These are phyloP conservation scores for Apodospora peruviana DNA, from an alignment of 495 filamentous ascomycete species.

Conservation along the genomic window DNA sequence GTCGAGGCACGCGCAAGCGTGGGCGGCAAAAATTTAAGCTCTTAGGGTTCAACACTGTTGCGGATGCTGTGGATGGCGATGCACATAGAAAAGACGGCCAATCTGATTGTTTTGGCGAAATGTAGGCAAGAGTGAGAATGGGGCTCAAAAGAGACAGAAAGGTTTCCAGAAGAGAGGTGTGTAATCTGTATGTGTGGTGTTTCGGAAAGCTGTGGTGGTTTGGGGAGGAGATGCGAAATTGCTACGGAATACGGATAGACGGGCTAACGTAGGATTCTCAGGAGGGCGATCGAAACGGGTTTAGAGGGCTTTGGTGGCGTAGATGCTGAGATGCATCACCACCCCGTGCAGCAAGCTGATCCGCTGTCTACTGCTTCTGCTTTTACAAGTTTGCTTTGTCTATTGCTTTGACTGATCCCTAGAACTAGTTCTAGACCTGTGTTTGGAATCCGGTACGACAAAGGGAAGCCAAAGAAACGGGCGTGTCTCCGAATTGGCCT, in stretches of 20 bases:
- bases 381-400: too few species aligned
- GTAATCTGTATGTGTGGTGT: not conserved
- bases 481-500: constrained; percentile 2
- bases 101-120: not conserved
- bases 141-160: not conserved
- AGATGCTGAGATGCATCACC: too few species aligned
- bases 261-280: constrained; percentile 20
- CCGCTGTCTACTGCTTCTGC: too few species aligned
- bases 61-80: too few species aligned
- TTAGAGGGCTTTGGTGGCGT: constrained; percentile 22
- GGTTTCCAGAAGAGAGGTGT: not conserved
- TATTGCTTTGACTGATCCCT: too few species aligned
- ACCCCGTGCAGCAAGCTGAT: too few species aligned
- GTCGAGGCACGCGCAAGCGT: constrained; percentile 4
- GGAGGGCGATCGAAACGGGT: constrained; percentile 23
- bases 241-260: not conserved
- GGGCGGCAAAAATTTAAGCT: constrained; percentile 1
- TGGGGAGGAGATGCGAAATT: not conserved
- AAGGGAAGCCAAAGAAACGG: not conserved
- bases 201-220: not conserved
- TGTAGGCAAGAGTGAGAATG: not conserved
- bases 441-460: too few species aligned
- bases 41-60: too few species aligned
- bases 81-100: not conserved
- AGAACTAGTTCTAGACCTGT: too few species aligned